Percentiles rank a stretch among this genome's conserved stretches.
These are phyloP conservation scores for Claviceps pusilla DNA, from an alignment of 2,329 filamentous ascomycete genomes.

Conservation along the genomic window DNA sequence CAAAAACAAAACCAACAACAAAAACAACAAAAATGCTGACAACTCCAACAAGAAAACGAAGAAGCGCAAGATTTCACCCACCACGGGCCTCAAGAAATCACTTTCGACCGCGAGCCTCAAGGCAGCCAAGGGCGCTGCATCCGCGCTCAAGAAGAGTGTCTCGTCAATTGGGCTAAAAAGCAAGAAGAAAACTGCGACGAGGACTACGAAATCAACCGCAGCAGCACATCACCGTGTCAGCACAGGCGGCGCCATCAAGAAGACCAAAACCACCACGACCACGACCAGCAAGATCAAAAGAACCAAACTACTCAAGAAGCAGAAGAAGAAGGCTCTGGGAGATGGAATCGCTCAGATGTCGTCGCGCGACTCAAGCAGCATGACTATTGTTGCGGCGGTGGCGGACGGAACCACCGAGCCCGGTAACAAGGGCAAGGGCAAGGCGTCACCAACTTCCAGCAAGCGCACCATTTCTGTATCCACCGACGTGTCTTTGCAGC, in stretches of 20 bases:
- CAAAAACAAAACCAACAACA: not conserved
- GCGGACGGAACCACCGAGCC: slow-evolving; percentile 2
- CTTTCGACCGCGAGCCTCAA: slow-evolving; percentile 21
- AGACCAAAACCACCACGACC: slow-evolving; percentile 7
- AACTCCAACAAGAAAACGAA: slow-evolving; percentile 30
- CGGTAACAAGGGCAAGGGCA: not conserved
- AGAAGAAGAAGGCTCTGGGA: slow-evolving; percentile 6
- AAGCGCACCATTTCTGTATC: not conserved
- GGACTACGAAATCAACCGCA: slow-evolving; percentile 3
- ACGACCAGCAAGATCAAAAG: not conserved
- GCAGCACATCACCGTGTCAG: slow-evolving; percentile 12
- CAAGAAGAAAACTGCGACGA: slow-evolving; percentile 8
- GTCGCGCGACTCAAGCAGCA: slow-evolving; percentile 9
- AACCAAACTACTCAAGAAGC: slow-evolving; percentile 10
- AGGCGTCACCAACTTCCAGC: not conserved
- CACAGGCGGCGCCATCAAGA: slow-evolving; percentile 15
- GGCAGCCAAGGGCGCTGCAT: slow-evolving; percentile 22
- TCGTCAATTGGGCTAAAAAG: slow-evolving; percentile 5
- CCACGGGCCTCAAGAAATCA: slow-evolving; percentile 20
- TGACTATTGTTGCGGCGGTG: slow-evolving; percentile 7
- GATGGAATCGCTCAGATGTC: slow-evolving; percentile 2
- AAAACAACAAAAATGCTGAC: not conserved
- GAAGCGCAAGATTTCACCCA: slow-evolving; percentile 25
- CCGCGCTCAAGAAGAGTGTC: slow-evolving; percentile 22
- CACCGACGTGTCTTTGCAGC: not conserved